Evolutionary conservation across 352 stramenopile genomes (phyloP).

Genomic region (Pythium diclinum): DNA sequence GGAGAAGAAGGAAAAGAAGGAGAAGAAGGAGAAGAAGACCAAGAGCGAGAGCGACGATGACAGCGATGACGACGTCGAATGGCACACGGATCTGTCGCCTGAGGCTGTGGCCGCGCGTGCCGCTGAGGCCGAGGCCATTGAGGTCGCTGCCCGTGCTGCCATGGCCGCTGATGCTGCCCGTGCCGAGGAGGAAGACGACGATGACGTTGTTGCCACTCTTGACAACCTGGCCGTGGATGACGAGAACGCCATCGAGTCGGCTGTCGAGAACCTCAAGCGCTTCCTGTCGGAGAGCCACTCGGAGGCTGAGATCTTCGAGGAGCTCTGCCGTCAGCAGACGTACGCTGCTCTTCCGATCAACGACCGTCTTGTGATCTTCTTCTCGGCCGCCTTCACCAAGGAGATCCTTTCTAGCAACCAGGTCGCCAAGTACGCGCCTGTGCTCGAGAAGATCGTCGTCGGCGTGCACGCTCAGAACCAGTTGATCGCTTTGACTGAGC

Average conservation of each 20-base stretch:
- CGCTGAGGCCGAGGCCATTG: slow-evolving; percentile 77
- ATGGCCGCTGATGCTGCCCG: slow-evolving; percentile 49
- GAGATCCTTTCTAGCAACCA: slow-evolving; percentile 92
- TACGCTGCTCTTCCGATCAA: slow-evolving; percentile 87
- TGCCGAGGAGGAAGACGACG: slow-evolving; percentile 28
- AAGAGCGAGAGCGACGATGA: slow-evolving; percentile 45
- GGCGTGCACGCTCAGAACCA: slow-evolving; percentile 91
- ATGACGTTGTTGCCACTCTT: slow-evolving; percentile 63
- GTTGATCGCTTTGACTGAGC: slow-evolving; percentile 89
- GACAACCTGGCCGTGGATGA: slow-evolving; percentile 84
- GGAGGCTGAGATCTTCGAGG: slow-evolving; percentile 74
- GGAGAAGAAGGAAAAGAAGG: slow-evolving; percentile 63
- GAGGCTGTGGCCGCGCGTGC: slow-evolving; percentile 80
- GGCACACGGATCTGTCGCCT: slow-evolving; percentile 83
- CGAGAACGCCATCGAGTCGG: slow-evolving; percentile 78
- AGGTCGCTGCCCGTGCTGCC: slow-evolving; percentile 66
- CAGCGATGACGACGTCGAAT: slow-evolving; percentile 74
- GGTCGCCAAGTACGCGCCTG: slow-evolving; percentile 79
- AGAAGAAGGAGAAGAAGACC: slow-evolving; percentile 82
- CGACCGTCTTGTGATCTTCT: slow-evolving; percentile 94
- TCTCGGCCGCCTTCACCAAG: slow-evolving; percentile 85
- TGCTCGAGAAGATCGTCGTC: slow-evolving; percentile 84
- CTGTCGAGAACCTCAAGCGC: slow-evolving; percentile 60
- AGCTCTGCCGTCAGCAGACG: slow-evolving; percentile 93
- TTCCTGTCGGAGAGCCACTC: slow-evolving; percentile 53